phyloP scores from a whole-genome alignment of 768 basidiomycete species.

The Mrakia hoshinonis region DNA sequence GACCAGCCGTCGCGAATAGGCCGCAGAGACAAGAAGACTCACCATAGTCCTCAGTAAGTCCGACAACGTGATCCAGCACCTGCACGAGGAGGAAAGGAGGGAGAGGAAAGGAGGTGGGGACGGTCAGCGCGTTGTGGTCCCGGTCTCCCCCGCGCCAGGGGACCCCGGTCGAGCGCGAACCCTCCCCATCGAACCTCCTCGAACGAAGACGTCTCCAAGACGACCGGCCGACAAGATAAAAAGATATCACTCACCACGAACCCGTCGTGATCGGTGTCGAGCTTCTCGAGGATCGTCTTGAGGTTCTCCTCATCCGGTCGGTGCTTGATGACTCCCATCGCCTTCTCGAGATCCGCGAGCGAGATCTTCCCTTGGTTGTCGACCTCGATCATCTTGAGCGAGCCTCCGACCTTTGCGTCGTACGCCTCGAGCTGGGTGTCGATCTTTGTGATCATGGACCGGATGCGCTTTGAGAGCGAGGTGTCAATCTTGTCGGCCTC shows the following conservation, averaged over 20 bases:
- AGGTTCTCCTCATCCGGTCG: conserved; percentile 82
- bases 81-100: conserved; percentile 18
- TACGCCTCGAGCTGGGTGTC: conserved; percentile 86
- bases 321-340: conserved; percentile 86
- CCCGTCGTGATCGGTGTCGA: conserved; percentile 93
- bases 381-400: conserved; percentile 74
- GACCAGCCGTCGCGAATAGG: no score
- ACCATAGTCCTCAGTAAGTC: conserved; percentile 77
- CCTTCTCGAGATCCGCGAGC: conserved; percentile 78
- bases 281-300: conserved; percentile 75
- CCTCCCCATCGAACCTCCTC: background rate
- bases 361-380: conserved; percentile 67
- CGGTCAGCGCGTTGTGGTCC: background rate
- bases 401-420: conserved; percentile 74
- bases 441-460: conserved; percentile 89
- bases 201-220: conserved; percentile 4
- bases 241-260: conserved; percentile 55
- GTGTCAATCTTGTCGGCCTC: conserved; percentile 45
- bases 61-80: conserved; percentile 78
- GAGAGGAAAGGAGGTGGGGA: background rate
- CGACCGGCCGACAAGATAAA: background rate
- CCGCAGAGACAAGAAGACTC: conserved; percentile 48
- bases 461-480: conserved; percentile 90
- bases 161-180: background rate
- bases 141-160: background rate